phyloP scores from a whole-genome alignment of 768 basidiomycete species.

The Trametes cubensis region DNA sequence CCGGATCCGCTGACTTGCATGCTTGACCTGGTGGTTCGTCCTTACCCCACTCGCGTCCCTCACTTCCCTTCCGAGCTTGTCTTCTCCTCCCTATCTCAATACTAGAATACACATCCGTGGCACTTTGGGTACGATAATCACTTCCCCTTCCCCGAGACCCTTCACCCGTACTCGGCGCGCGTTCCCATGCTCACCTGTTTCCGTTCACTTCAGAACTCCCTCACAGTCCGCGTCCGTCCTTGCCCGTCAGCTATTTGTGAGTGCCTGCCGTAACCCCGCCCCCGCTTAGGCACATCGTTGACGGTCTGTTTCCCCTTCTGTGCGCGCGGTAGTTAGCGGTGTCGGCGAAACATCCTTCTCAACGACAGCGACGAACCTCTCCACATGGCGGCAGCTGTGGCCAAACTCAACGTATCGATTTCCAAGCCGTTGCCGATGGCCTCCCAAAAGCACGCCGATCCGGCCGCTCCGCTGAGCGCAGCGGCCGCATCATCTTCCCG shows the following conservation, averaged over 20 bases:
- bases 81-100: slow-evolving; percentile 21
- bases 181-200: slow-evolving; percentile 25
- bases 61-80: slow-evolving; percentile 19
- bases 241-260: slow-evolving; percentile 14
- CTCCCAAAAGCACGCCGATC: slow-evolving; percentile 34
- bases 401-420: slow-evolving; percentile 41
- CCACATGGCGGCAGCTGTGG: slow-evolving; percentile 50
- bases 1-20: slow-evolving; percentile 25
- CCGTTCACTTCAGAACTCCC: slow-evolving; percentile 16
- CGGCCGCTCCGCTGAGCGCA: slow-evolving; percentile 37
- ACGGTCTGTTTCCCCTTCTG: slow-evolving; percentile 5
- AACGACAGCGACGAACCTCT: slow-evolving; percentile 9
- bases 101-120: slow-evolving; percentile 18
- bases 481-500: slow-evolving; percentile 37
- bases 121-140: slow-evolving; percentile 25
- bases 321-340: slow-evolving; percentile 17
- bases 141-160: slow-evolving; percentile 13
- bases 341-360: slow-evolving; percentile 21
- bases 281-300: background rate
- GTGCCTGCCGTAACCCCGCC: slow-evolving; percentile 17
- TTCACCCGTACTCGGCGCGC: slow-evolving; percentile 8
- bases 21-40: slow-evolving; percentile 22
- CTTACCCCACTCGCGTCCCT: slow-evolving; percentile 16
- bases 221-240: slow-evolving; percentile 7
- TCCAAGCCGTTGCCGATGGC: slow-evolving; percentile 51